These are phyloP conservation scores for Trichocomaceae sp. DNA, from an alignment of 2,329 filamentous ascomycete species.

Conservation along the genomic window DNA sequence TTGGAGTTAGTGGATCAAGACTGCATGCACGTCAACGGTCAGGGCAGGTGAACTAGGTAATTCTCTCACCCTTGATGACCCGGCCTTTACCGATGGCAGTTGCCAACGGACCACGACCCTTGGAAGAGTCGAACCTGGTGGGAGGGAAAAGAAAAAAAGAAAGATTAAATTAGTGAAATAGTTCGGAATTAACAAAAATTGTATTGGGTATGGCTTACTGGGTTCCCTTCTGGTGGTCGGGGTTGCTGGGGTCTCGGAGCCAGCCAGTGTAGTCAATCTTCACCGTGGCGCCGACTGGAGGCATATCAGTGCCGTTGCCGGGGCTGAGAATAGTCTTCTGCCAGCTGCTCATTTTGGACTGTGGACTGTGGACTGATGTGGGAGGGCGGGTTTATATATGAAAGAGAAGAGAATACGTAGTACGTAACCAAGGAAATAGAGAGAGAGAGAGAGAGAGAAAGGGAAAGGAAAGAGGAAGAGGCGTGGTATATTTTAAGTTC, in stretches of 20 bases:
- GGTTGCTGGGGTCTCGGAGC: conserved; percentile 60
- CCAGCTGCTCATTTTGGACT: conserved; percentile 54
- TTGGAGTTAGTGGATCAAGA: too few species aligned
- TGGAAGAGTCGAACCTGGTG: conserved; percentile 79
- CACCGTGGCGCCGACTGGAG: conserved; percentile 63
- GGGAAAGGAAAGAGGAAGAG: not conserved
- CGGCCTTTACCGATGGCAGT: conserved; percentile 72
- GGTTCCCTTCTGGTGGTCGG: conserved; percentile 58
- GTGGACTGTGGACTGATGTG: not conserved
- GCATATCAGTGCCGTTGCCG: conserved; percentile 57
- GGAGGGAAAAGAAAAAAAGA: not conserved
- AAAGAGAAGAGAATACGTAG: not conserved
- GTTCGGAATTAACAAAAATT: not conserved
- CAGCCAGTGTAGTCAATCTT: conserved; percentile 88
- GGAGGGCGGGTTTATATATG: not conserved
- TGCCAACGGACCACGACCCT: conserved; percentile 64
- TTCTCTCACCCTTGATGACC: conserved; percentile 71
- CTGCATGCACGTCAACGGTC: too few species aligned
- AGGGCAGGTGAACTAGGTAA: not conserved
- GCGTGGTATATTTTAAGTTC: conserved; percentile 4
- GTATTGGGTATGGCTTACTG: conserved; percentile 47
- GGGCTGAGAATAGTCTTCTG: conserved; percentile 57
- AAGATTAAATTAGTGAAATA: too few species aligned
- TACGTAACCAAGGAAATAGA: not conserved
- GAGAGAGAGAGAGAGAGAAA: not conserved